These are phyloP conservation scores for Geranium brycei DNA, from an alignment of 345 rosid species.

Conservation along the genomic window DNA sequence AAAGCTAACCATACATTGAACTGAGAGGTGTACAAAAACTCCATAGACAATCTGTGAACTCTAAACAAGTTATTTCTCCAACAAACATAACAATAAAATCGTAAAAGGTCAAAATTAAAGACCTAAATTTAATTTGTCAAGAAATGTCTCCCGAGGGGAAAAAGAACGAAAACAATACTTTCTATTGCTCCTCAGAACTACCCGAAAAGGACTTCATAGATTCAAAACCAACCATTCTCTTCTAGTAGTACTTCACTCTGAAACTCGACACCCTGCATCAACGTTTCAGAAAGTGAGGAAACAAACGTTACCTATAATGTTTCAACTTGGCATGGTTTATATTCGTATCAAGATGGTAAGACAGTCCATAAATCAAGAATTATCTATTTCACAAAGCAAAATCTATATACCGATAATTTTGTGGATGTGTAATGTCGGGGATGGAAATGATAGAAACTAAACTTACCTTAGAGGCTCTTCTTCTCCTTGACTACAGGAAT, in stretches of 20 bases:
- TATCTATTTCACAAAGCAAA: neutral
- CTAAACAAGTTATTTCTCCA: conserved; percentile 10
- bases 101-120: neutral
- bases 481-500: conserved; percentile 47
- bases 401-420: neutral
- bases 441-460: neutral
- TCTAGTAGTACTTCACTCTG: neutral
- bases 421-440: neutral
- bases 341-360: no score
- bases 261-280: neutral
- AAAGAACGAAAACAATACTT: conserved; percentile 1
- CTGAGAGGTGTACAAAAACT: neutral
- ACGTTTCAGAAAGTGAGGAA: neutral
- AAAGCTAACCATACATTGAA: neutral
- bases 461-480: conserved; percentile 58
- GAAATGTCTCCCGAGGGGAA: neutral
- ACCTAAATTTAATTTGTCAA: neutral
- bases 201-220: no score
- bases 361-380: no score
- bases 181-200: no score
- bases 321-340: no score
- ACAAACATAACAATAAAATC: neutral
- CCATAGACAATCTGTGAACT: neutral
- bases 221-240: neutral
- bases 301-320: no score